phyloP scores from a whole-genome alignment of 164 flowering plant genomes.

The Echeveria elegans region DNA sequence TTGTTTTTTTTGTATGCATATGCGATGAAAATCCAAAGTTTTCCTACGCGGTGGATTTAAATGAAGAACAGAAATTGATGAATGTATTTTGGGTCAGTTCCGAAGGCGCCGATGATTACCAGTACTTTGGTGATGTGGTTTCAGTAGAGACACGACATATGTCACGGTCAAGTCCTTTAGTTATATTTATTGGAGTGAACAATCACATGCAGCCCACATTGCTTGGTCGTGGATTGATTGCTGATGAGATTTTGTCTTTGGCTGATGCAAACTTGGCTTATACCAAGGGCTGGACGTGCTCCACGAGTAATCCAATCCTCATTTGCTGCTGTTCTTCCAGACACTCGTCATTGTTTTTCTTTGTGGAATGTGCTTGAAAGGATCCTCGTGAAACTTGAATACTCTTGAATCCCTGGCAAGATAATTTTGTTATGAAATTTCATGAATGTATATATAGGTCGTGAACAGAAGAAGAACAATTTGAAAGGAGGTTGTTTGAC shows the following conservation, averaged over 20 bases:
- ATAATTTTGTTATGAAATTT: slow-evolving; percentile 28
- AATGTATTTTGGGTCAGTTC: slow-evolving; percentile 48
- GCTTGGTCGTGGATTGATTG: slow-evolving; percentile 43
- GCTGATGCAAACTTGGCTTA: slow-evolving; percentile 43
- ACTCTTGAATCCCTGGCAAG: slow-evolving; percentile 22
- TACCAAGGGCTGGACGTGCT: slow-evolving; percentile 34
- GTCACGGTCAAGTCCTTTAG: slow-evolving; percentile 30
- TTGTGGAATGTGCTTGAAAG: slow-evolving; percentile 38
- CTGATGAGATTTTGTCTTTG: slow-evolving; percentile 37
- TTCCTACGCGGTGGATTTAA: slow-evolving; percentile 43
- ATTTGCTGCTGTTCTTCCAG: slow-evolving; percentile 34
- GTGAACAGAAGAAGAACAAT: slow-evolving; percentile 32
- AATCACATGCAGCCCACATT: slow-evolving; percentile 38
- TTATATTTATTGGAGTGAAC: slow-evolving; percentile 39
- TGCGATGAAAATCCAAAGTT: slow-evolving; percentile 44
- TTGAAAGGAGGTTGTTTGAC: slow-evolving; percentile 37
- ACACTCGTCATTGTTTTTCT: slow-evolving; percentile 29
- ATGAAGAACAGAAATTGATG: slow-evolving; percentile 38
- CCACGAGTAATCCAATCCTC: slow-evolving; percentile 36
- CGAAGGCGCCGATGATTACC: slow-evolving; percentile 35
- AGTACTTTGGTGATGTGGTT: slow-evolving; percentile 35
- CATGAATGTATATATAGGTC: slow-evolving; percentile 38
- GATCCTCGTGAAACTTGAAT: slow-evolving; percentile 30
- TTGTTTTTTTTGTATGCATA: slow-evolving; percentile 22
- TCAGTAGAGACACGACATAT: slow-evolving; percentile 42